These are phyloP conservation scores for Globisporangium okanoganense DNA, from an alignment of 352 stramenopile genomes.

Conservation along the genomic window DNA sequence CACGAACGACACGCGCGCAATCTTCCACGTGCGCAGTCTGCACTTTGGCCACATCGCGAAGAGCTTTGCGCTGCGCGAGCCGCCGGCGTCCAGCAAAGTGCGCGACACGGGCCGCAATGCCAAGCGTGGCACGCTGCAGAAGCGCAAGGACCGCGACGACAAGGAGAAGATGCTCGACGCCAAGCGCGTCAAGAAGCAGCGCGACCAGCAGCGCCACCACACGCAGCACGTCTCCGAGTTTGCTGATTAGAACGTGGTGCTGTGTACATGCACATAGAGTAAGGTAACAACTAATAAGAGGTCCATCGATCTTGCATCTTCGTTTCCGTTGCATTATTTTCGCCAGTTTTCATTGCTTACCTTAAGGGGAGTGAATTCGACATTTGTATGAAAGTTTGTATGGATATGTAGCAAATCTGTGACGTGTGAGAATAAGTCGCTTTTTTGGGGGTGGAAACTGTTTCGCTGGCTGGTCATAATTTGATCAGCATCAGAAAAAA, in stretches of 20 bases:
- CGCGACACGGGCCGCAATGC: slow-evolving; percentile 68
- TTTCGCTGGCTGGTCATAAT: slow-evolving; percentile 11
- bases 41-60: slow-evolving; percentile 94
- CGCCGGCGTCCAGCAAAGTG: slow-evolving; percentile 75
- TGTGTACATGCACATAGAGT: slow-evolving; percentile 2
- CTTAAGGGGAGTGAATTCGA: background rate
- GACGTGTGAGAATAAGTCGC: slow-evolving; percentile 14
- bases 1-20: slow-evolving; percentile 84
- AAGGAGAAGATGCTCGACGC: slow-evolving; percentile 47
- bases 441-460: background rate
- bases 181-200: slow-evolving; percentile 61
- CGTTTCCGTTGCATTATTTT: background rate
- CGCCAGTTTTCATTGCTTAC: background rate
- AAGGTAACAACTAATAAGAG: slow-evolving; percentile 2
- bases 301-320: background rate
- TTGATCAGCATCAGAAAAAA: slow-evolving; percentile 17
- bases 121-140: slow-evolving; percentile 79
- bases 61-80: slow-evolving; percentile 88
- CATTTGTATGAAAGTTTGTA: background rate
- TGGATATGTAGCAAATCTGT: background rate
- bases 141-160: slow-evolving; percentile 78
- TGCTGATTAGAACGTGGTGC: slow-evolving; percentile 31
- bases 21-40: slow-evolving; percentile 91
- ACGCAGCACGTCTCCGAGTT: slow-evolving; percentile 78
- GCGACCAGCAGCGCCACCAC: slow-evolving; percentile 59